These are phyloP conservation scores for Epichloe brachyelytri DNA, from an alignment of 2,329 filamentous ascomycete species.

Conservation along the genomic window DNA sequence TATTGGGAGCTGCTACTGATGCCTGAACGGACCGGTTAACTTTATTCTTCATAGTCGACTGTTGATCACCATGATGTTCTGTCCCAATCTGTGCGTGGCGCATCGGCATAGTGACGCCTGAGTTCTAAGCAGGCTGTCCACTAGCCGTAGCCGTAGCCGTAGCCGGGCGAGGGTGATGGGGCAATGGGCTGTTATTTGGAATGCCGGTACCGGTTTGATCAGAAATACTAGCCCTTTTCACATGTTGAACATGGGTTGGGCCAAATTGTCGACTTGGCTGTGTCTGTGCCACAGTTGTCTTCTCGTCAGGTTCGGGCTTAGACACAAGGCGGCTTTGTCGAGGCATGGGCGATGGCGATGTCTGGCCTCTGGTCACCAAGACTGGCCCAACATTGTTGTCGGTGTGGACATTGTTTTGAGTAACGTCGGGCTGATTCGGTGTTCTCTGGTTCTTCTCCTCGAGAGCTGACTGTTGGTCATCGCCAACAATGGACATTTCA, in stretches of 20 bases:
- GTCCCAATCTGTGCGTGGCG: neutral
- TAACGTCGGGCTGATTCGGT: neutral
- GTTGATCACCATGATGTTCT: neutral
- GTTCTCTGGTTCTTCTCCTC: neutral
- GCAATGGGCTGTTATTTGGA: neutral
- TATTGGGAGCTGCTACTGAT: neutral
- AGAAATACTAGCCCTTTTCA: neutral
- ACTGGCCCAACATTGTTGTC: constrained; percentile 1
- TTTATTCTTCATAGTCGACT: neutral
- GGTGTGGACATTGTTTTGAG: neutral
- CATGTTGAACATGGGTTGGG: neutral
- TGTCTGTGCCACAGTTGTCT: neutral
- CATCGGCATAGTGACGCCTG: constrained; percentile 6
- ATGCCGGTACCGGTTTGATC: neutral
- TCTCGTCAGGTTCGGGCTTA: neutral
- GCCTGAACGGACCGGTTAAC: neutral
- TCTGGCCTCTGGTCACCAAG: neutral
- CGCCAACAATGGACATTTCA: neutral
- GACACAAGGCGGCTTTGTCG: neutral
- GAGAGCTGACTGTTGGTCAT: neutral
- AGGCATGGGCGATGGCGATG: constrained; percentile 4
- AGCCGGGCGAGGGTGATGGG: neutral
- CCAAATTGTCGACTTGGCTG: neutral
- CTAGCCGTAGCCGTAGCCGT: neutral
- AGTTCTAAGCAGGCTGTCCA: constrained; percentile 9